phyloP scores from a whole-genome alignment of 2,329 filamentous ascomycete species.

The Escovopsis sp. region DNA sequence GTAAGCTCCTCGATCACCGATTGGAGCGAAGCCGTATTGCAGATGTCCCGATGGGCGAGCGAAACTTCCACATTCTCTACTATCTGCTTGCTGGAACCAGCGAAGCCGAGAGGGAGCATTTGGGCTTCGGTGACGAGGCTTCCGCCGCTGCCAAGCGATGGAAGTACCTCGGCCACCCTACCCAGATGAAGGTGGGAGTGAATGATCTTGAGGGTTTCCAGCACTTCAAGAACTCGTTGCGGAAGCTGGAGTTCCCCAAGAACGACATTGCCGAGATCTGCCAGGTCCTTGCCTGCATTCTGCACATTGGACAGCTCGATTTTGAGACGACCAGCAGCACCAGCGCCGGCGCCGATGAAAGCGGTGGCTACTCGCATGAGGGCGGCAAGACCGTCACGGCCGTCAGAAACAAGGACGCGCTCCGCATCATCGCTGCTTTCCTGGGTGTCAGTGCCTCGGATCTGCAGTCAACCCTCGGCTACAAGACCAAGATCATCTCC shows the following conservation, averaged over 20 bases:
- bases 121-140: constrained; percentile 41
- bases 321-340: constrained; percentile 75
- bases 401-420: constrained; percentile 85
- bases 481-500: constrained; percentile 93
- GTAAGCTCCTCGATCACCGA: constrained; percentile 85
- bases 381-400: constrained; percentile 72
- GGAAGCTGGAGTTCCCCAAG: constrained; percentile 86
- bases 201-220: constrained; percentile 94
- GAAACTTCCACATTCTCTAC: constrained; percentile 92
- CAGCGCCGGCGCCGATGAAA: constrained; percentile 68
- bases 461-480: constrained; percentile 76
- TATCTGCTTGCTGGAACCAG: constrained; percentile 90
- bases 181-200: constrained; percentile 90
- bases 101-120: constrained; percentile 72
- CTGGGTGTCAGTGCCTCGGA: constrained; percentile 69
- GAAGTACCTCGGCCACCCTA: constrained; percentile 92
- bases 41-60: constrained; percentile 84
- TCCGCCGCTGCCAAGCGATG: constrained; percentile 60
- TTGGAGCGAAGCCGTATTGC: constrained; percentile 84
- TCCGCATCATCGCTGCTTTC: constrained; percentile 83
- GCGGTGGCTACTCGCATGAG: constrained; percentile 90
- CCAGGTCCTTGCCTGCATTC: constrained; percentile 79
- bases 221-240: constrained; percentile 88
- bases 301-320: constrained; percentile 96
- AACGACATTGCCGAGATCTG: constrained; percentile 94